phyloP scores from a whole-genome alignment of 306 rosid genomes.

The Cicer chorassanicum region DNA sequence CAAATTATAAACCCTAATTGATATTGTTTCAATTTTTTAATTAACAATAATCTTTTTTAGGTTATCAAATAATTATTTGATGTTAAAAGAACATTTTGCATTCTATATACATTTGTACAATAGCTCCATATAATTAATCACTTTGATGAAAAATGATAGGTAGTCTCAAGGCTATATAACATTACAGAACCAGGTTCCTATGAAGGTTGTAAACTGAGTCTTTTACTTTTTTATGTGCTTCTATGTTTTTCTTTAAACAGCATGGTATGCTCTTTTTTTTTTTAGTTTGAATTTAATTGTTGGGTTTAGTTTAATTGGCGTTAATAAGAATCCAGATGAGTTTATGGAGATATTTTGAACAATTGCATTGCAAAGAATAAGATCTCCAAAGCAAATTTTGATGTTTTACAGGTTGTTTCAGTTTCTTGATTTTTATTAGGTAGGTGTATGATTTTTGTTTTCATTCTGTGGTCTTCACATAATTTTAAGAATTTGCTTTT shows the following conservation, averaged over 20 bases:
- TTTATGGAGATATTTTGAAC: constrained; percentile 69
- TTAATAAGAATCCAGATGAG: too few species aligned
- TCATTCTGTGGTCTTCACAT: not conserved
- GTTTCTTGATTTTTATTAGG: constrained; percentile 10
- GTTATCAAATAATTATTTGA: too few species aligned
- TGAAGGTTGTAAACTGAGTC: too few species aligned
- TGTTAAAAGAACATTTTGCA: not conserved
- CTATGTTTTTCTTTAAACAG: too few species aligned
- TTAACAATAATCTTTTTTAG: too few species aligned
- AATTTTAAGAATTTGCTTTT: constrained; percentile 15
- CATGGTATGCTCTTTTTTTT: not conserved
- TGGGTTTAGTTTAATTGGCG: not conserved
- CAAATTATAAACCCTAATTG: too few species aligned
- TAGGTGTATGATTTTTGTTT: constrained; percentile 4
- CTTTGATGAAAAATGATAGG: not conserved
- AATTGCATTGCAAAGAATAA: constrained; percentile 91
- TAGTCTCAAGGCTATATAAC: not conserved
- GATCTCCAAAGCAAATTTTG: constrained; percentile 89
- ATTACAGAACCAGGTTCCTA: too few species aligned
- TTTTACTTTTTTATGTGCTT: too few species aligned
- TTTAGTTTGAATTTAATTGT: not conserved
- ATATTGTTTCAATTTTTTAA: too few species aligned
- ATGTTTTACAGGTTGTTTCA: constrained; percentile 79
- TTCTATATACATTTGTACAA: not conserved
- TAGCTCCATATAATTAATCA: too few species aligned